Base-by-base conservation (phyloP, 1,284 basidiomycete genomes). In the Peniophora sp. region DNA sequence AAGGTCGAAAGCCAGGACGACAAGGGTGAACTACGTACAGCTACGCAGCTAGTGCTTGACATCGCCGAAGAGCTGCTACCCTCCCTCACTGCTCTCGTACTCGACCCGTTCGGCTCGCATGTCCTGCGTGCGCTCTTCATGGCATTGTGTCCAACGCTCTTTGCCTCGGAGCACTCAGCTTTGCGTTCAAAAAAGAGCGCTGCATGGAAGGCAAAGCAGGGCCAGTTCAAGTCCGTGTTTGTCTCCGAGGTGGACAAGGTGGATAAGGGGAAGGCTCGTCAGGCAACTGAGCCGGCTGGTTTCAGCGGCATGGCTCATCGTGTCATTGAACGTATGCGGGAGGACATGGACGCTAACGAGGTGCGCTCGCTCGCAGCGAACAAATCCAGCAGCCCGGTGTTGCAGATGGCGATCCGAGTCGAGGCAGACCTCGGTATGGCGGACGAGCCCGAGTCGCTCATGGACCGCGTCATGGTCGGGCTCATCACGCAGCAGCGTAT, bases 41-140 rank as follows among this genome's bases (percentile, higher is more conserved):
- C 93, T 65, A 83, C 81, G 0, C 76, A 81, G 45, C 74, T 91
- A 16, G 65, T 89, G 16, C 61, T 83, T 25, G 81, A 84, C 55
- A 69, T 82, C 20, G 79, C 79, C 58, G 74, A 89, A 84, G 91
- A 92, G 73, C 59, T 93, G 23, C 61, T 83, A 1, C 81, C 86
- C 1, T 67, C 67, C 3, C 69, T 93, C 22, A 69, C 81, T 0
- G 69, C 72, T 3, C 75, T 95, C 27, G 68, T 94, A 34, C 80
- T 85, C 69, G 83, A 94, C 59, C 83, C 86, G 17, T 94, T 93
- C 61, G 92, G 85, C 23, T 93, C 93, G 0, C 94, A 96, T 58
- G 89, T 92, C 36, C 58, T 95, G 47, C 84, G 92, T 35, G 81
- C 86, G 16, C 69, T 97, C 1, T 75, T 97, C 5, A 64, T 86